Conservation (phyloP, 257 asterid species). For the Dorcoceras hygrometricum region DNA sequence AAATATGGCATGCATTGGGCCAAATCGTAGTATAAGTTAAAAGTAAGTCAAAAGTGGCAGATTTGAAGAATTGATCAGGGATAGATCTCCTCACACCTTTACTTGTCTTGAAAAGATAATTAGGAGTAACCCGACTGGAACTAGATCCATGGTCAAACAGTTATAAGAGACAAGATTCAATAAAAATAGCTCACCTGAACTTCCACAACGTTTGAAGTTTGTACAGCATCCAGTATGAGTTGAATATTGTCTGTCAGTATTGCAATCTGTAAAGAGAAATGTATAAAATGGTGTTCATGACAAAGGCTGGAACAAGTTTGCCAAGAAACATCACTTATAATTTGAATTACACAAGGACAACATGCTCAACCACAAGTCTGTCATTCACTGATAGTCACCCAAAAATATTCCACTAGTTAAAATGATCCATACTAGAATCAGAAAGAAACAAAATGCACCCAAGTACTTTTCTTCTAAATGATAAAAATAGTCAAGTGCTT, state of each 20-base stretch:
- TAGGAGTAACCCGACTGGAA: not conserved
- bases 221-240: constrained; percentile 37
- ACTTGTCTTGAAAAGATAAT: not conserved
- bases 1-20: not conserved
- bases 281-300: not conserved
- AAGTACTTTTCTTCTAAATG: too few relatives aligned
- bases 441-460: too few relatives aligned
- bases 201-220: constrained; percentile 27
- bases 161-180: not conserved
- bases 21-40: not conserved
- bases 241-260: constrained; percentile 55
- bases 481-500: too few relatives aligned
- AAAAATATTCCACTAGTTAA: too few relatives aligned
- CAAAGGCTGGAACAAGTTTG: not conserved
- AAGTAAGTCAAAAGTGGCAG: not conserved
- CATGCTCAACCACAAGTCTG: too few relatives aligned
- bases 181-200: constrained; percentile 44
- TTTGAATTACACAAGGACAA: not conserved
- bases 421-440: too few relatives aligned
- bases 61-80: not conserved
- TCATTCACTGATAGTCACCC: too few relatives aligned
- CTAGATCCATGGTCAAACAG: not conserved
- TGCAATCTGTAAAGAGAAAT: constrained; percentile 38
- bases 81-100: not conserved
- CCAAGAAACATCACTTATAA: not conserved